Base-by-base conservation (phyloP, 2,329 filamentous ascomycete genomes). In the Botryotinia narcissicola region DNA sequence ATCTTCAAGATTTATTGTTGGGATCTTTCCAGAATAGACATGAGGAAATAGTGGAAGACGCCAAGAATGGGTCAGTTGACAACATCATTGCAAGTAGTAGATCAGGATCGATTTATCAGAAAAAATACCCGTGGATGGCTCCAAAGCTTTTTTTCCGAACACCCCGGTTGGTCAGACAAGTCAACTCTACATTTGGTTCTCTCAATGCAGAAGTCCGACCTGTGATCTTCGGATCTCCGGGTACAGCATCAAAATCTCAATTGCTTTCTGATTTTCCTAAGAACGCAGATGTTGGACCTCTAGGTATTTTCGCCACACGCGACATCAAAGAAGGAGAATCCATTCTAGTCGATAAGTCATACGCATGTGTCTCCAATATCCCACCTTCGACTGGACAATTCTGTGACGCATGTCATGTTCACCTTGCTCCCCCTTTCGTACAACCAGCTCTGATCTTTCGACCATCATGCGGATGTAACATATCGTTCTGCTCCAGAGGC, bases 41-140 rank as follows among this genome's bases (percentile, higher is more conserved):
- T 16, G 57, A 40, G 4, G 37, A 46, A 42, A 66, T 42, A 3
- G 4, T 48, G 32, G 61, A 61, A 29, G 48, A 61, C 4, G 29
- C 44, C 5, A 57, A 59, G 29, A 25, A 62, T 16, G 59, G n/a
- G 3, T 25, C 71, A 18, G 35, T 48, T 2, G 29, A 29, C 18
- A 71, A 75, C 48, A 35, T 76, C 2, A 35, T 61, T 9, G 46
- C 61, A 1, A 25, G 54, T 3, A 72, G 67, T 7, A 57, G 76
- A 16, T 71, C 22, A 3, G 78, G 78, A 1, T 73, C 75, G 51
- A 78, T 80, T 1, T 76, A 73, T 32, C 75, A 77, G 61, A 78
- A 75, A 35, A 75, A 66, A n/a, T 80, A 80, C 44, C 79, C 79
- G 8, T 80, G 78, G 78, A 57, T 80, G 66, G 75, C 78, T 18